Base-by-base conservation (phyloP, 169 alveolate genomes). In the Perkinsus chesapeaki region DNA sequence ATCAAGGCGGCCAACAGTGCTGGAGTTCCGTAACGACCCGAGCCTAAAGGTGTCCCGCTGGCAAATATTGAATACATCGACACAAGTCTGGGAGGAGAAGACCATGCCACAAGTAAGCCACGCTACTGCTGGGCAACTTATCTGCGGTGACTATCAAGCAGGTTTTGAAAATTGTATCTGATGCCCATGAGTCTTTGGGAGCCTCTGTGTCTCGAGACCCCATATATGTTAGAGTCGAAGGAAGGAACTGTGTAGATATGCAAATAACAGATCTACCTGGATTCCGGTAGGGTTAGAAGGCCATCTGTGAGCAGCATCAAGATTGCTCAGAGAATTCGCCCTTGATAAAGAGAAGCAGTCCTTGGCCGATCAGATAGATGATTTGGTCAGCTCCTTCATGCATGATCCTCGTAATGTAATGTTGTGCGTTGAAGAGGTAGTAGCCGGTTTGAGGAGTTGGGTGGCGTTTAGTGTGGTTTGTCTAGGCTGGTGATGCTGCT, bases 21-120 rank as follows among this genome's bases (percentile, higher is more conserved):
- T 94, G 91, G 95, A 94, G 82, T 94, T 94, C 92, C 94, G 95
- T 39, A 94, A 94, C 27, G 95, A 92, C 39, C 92, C 82, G 12
- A 73, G 91, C 48, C 27, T 39, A 47, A 48, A 36, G 34, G 23
- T 48, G 48, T 94, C 95, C 47, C 39, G 73, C 34, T 94, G 95
- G 95, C 39, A 92, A 60, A 60, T 60, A 60, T 34, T 60, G 36
- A 60, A 60, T 34, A 60, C 82, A 60, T 60, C 82, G 3, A 60
- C 31, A 0, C 82, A 60, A 16, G 82, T 60, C 27, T 60, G 82
- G 82, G 82, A 60, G 31, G 82, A 60, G 31, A 60, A 60, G 82
- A 60, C 82, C 3, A 12, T 60, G 31, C 23, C 82, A 23, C 82
- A 60, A 60, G 82, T 60, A 60, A 43, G 5, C 60, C 5, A 43